A percentile compares a stretch with the other conserved stretches of the same genome.
Evolutionary conservation across 768 basidiomycete genomes (phyloP).

Genomic region (Mycena chlorophos): DNA sequence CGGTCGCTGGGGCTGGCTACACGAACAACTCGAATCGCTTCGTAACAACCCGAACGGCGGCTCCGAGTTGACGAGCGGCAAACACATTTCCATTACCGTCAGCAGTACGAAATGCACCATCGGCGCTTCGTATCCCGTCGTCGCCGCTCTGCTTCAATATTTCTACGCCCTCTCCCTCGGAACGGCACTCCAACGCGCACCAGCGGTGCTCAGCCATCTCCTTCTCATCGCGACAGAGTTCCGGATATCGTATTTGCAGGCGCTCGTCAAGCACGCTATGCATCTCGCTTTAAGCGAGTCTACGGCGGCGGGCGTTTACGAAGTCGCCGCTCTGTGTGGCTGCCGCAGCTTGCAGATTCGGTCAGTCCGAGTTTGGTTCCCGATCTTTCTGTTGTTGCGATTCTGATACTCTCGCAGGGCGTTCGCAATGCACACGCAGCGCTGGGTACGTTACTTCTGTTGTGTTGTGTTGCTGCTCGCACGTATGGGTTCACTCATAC

Average conservation of each 20-base stretch:
- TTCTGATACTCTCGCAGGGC: background rate
- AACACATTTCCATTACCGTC: conserved; percentile 3
- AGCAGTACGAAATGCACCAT: conserved; percentile 6
- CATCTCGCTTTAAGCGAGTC: conserved; percentile 15
- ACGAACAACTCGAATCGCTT: conserved; percentile 3
- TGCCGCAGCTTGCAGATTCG: conserved; percentile 22
- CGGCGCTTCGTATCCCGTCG: conserved; percentile 17
- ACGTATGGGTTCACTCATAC: no score
- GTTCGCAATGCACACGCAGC: background rate
- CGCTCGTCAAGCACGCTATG: conserved; percentile 21
- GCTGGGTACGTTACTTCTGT: background rate
- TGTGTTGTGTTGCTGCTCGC: background rate
- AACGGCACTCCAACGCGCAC: conserved; percentile 20
- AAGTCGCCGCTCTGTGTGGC: conserved; percentile 18
- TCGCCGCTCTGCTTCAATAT: conserved; percentile 22
- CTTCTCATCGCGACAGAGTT: conserved; percentile 19
- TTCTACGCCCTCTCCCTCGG: conserved; percentile 19
- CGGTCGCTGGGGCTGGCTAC: conserved; percentile 21
- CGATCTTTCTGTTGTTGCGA: background rate
- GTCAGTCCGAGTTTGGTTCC: background rate
- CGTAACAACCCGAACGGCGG: background rate
- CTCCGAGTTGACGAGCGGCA: background rate
- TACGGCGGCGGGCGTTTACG: conserved; percentile 16
- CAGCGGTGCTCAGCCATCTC: conserved; percentile 21
- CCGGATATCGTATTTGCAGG: conserved; percentile 12